These are phyloP conservation scores for Thelonectria discophora DNA, from an alignment of 2,329 filamentous ascomycete species.

Conservation along the genomic window DNA sequence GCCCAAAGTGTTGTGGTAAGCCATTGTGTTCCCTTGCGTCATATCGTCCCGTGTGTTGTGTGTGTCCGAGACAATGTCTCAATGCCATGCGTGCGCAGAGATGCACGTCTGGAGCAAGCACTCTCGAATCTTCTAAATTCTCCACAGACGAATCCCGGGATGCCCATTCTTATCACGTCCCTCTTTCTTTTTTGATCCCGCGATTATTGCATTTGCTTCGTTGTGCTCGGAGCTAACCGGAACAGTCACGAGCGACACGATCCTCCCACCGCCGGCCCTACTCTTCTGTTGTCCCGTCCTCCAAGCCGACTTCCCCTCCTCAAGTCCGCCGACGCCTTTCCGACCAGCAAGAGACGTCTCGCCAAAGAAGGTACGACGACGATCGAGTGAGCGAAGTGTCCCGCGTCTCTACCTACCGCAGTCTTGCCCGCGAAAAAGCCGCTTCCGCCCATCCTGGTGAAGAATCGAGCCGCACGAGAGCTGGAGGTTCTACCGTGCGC, in stretches of 20 bases:
- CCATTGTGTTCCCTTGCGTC: constrained; percentile 33
- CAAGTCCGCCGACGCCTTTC: constrained; percentile 63
- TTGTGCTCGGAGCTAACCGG: constrained; percentile 31
- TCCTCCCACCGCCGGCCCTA: constrained; percentile 61
- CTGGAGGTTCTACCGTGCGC: constrained; percentile 46
- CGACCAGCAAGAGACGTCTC: constrained; percentile 62
- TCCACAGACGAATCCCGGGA: constrained; percentile 7
- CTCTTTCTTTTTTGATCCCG: constrained; percentile 4
- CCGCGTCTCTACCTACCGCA: constrained; percentile 57
- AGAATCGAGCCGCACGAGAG: constrained; percentile 46
- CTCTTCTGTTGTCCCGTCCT: constrained; percentile 60
- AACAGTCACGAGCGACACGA: constrained; percentile 59
- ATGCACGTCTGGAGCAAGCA: constrained; percentile 14
- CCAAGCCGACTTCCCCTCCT: constrained; percentile 61
- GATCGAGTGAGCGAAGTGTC: constrained; percentile 52
- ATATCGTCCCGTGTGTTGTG: not conserved
- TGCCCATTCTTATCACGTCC: constrained; percentile 12
- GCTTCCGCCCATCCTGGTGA: constrained; percentile 51
- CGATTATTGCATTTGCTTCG: constrained; percentile 10
- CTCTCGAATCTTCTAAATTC: constrained; percentile 2
- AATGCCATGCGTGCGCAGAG: constrained; percentile 23
- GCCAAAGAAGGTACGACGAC: constrained; percentile 53
- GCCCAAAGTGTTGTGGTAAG: constrained; percentile 57
- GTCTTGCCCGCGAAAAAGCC: constrained; percentile 54
- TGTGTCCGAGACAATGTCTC: constrained; percentile 20